Evolutionary conservation across 768 basidiomycete species (phyloP), one percentile per base, ranked within the genome.

Genomic region (Tephrocybe sp.): DNA sequence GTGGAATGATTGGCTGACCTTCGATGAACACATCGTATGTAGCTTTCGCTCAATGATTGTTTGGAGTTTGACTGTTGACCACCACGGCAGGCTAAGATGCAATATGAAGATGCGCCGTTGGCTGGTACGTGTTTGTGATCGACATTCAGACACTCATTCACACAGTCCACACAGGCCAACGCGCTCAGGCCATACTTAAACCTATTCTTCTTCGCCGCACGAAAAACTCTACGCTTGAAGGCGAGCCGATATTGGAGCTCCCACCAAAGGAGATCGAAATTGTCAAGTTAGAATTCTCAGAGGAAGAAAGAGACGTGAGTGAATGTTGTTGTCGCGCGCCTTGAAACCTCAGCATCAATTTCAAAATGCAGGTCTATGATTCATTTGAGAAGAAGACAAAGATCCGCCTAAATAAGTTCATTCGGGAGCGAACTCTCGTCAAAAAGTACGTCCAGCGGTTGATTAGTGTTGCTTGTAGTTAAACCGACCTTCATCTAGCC

Each of bases 1-100:
- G 0, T 91, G 77, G 76, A 85, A 85, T 55, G 84, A 88, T 51
- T 92, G 88, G 86, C 62, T 71, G 9, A 68, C 74, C 38, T 93
- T 89, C 68, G 78, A 85, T 49, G 67, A 65, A 3, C 71, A 79
- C 56, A 69, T 86, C 16, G 84, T 82, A 55, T 46, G 73, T 65
- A 5, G n/a, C 10, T 7, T 8, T 41, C 17, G 17, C 39, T 34
- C 26, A 44, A 1, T 12, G 6, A 2, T 16, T 17, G 12, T 46
- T 17, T 10, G 12, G 45, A 5, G 12, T n/a, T 31, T 49, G 20
- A 41, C 34, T 55, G 46, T 1, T 26, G 22, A 39, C 34, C 3
- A 30, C 19, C 19, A 39, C 19, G 42, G 17, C 52, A 83, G 78
- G 77, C 72, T 9, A 79, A 71, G 55, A 61, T 79, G 12, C 85